A percentile compares a stretch with the other conserved stretches of the same genome.
These are phyloP conservation scores for Dothistroma pini DNA, from an alignment of 2,329 filamentous ascomycete genomes.

Conservation along the genomic window DNA sequence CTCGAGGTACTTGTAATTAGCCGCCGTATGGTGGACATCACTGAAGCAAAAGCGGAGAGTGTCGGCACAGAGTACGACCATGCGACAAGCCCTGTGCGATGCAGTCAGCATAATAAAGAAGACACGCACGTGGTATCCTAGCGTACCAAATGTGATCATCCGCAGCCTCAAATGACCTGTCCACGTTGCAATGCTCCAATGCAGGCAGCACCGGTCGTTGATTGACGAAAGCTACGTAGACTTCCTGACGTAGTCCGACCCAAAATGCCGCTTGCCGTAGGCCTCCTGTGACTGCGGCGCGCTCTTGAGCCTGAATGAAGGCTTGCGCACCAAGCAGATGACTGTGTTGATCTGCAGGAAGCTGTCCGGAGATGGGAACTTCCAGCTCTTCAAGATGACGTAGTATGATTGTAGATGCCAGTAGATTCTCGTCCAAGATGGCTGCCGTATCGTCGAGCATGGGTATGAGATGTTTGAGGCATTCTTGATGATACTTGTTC, in stretches of 20 bases:
- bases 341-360: conserved; percentile 23
- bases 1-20: conserved; percentile 45
- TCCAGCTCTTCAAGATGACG: conserved; percentile 58
- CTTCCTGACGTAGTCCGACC: conserved; percentile 57
- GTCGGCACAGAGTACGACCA: conserved; percentile 60
- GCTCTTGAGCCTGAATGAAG: conserved; percentile 35
- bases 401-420: conserved; percentile 56
- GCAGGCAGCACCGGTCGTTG: conserved; percentile 49
- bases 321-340: conserved; percentile 35
- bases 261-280: conserved; percentile 52
- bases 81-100: conserved; percentile 51
- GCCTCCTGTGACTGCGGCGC: conserved; percentile 35
- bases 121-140: background rate
- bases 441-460: conserved; percentile 42
- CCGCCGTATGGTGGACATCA: conserved; percentile 33
- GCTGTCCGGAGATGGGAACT: conserved; percentile 27
- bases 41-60: conserved; percentile 62
- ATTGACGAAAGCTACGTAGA: conserved; percentile 50
- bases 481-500: conserved; percentile 53
- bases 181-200: conserved; percentile 50
- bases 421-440: conserved; percentile 49
- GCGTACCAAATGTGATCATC: conserved; percentile 50
- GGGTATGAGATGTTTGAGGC: conserved; percentile 50
- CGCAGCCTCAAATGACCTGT: conserved; percentile 47
- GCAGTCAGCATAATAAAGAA: conserved; percentile 4